phyloP scores from a whole-genome alignment of 1,284 basidiomycete genomes.

The Heterobasidion occidentale region DNA sequence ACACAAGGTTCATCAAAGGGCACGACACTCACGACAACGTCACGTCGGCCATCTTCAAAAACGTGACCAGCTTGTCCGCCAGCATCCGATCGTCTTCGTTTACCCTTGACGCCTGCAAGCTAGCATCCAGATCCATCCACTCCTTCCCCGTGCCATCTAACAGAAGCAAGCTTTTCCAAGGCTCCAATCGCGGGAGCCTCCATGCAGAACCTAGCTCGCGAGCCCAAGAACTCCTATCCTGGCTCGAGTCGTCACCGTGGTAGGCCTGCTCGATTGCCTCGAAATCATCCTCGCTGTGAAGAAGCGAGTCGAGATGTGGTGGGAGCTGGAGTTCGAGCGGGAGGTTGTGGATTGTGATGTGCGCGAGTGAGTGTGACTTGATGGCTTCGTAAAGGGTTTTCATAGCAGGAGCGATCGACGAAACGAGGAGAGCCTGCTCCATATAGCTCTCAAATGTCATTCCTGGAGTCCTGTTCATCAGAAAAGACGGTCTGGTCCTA shows the following conservation, averaged over 20 bases:
- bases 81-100: conserved; percentile 56
- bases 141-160: conserved; percentile 54
- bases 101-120: conserved; percentile 50
- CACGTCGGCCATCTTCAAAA: conserved; percentile 60
- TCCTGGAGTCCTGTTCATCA: conserved; percentile 27
- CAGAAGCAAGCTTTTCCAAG: conserved; percentile 88
- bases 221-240: conserved; percentile 47
- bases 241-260: conserved; percentile 40
- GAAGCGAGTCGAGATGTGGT: conserved; percentile 62
- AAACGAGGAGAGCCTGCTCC: conserved; percentile 50
- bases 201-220: conserved; percentile 61
- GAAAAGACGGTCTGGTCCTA: conserved; percentile 1
- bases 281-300: conserved; percentile 48
- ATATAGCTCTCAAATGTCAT: conserved; percentile 49
- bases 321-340: conserved; percentile 79
- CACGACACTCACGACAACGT: conserved; percentile 47
- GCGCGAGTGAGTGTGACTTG: conserved; percentile 64
- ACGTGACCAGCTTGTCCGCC: conserved; percentile 62
- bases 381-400: conserved; percentile 69
- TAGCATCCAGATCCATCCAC: conserved; percentile 45
- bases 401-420: conserved; percentile 70
- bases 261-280: conserved; percentile 35
- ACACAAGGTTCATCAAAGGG: conserved; percentile 2
- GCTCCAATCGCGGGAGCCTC: conserved; percentile 68
- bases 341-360: conserved; percentile 67